These are phyloP conservation scores for Teunomyces kruisii DNA, from an alignment of 805 yeast species.

Conservation along the genomic window DNA sequence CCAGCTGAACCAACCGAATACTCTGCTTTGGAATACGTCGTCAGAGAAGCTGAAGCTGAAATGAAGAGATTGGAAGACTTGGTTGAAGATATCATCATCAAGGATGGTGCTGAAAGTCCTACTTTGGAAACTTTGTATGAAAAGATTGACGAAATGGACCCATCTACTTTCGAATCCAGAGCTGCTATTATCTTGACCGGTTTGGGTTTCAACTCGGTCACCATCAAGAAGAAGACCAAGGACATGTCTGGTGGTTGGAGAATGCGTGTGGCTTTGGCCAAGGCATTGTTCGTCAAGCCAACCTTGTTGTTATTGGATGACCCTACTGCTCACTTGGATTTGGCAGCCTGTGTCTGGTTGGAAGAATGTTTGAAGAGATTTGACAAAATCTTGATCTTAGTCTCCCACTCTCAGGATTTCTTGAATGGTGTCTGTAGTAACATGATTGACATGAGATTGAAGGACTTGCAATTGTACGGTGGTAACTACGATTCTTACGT, in stretches of 20 bases:
- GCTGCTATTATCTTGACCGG: constrained; percentile 95
- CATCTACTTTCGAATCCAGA: constrained; percentile 91
- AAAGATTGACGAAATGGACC: constrained; percentile 94
- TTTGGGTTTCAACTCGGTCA: constrained; percentile 88
- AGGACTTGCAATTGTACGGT: constrained; percentile 76
- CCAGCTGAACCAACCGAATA: constrained; percentile 94
- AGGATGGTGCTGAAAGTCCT: constrained; percentile 92
- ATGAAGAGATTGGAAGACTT: constrained; percentile 86
- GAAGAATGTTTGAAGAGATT: constrained; percentile 95
- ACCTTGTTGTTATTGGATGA: constrained; percentile 92
- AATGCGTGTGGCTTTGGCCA: constrained; percentile 98
- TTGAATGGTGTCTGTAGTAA: constrained; percentile 96
- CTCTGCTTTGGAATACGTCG: constrained; percentile 94
- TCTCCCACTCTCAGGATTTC: constrained; percentile 99
- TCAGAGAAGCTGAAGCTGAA: constrained; percentile 92
- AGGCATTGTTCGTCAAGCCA: constrained; percentile 97
- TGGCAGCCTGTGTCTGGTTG: constrained; percentile 99
- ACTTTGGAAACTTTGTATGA: constrained; percentile 86
- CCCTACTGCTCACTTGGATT: constrained; percentile 98
- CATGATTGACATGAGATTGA: constrained; percentile 95
- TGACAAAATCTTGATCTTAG: constrained; percentile 90
- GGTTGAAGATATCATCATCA: constrained; percentile 85
- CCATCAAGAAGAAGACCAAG: constrained; percentile 91
- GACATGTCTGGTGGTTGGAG: constrained; percentile 99
- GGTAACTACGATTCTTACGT: constrained; percentile 98